Percentiles rank a stretch among this genome's conserved stretches.
Evolutionary conservation across 371 early-diverging fungal genomes (phyloP).

Genomic region (Mucor saturninus): DNA sequence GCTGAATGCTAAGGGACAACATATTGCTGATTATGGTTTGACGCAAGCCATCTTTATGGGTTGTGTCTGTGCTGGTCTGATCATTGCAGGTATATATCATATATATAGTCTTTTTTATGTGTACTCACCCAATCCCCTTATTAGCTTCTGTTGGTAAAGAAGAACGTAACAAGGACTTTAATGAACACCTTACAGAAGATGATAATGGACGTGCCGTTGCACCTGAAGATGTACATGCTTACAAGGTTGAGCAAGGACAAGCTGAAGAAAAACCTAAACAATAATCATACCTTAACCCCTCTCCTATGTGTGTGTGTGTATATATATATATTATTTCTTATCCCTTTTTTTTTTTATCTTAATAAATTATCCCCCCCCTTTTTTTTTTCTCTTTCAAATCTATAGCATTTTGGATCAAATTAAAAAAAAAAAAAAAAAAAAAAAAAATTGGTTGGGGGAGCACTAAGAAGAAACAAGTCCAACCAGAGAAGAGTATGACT

Average conservation of each 20-base stretch:
- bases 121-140: too few species aligned
- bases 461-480: background rate
- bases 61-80: conserved; percentile 48
- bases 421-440: background rate
- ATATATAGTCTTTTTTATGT: too few species aligned
- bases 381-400: conserved; percentile 21
- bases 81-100: conserved; percentile 52
- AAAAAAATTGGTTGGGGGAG: background rate
- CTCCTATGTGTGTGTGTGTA: background rate
- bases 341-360: background rate
- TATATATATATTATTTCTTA: background rate
- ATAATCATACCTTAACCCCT: too few species aligned
- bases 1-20: conserved; percentile 42
- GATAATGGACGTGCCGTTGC: conserved; percentile 27
- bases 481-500: background rate
- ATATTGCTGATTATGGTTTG: conserved; percentile 66
- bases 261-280: too few species aligned
- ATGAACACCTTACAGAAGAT: conserved; percentile 37
- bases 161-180: conserved; percentile 47
- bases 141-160: conserved; percentile 49
- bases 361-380: background rate
- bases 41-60: conserved; percentile 71
- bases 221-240: conserved; percentile 30
- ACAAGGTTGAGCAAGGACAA: conserved; percentile 35
- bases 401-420: background rate